phyloP scores from a whole-genome alignment of 73 alveolate species.

The Paramecium sexaurelia region DNA sequence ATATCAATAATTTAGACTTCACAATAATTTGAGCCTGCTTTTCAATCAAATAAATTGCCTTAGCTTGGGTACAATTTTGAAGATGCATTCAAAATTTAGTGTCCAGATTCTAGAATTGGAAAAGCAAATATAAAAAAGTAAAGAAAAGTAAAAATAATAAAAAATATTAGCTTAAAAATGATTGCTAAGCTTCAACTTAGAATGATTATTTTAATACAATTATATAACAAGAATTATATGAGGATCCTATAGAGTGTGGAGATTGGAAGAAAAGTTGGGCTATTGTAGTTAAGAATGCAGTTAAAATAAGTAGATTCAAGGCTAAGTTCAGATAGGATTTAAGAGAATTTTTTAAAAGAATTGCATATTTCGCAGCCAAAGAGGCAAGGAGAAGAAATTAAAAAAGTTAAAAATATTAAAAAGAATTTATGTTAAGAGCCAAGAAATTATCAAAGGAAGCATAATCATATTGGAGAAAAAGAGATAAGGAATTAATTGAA shows the following conservation, averaged over 20 bases:
- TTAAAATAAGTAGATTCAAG: slow-evolving; percentile 51
- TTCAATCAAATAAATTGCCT: slow-evolving; percentile 6
- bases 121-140: not conserved
- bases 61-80: slow-evolving; percentile 12
- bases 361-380: slow-evolving; percentile 83
- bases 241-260: slow-evolving; percentile 47
- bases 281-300: slow-evolving; percentile 44
- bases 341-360: slow-evolving; percentile 88
- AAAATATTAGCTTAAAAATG: not conserved
- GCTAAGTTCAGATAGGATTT: slow-evolving; percentile 79
- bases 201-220: slow-evolving; percentile 10
- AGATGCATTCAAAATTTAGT: slow-evolving; percentile 24
- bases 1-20: not conserved
- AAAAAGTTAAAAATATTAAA: slow-evolving; percentile 86
- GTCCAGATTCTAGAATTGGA: not conserved
- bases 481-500: slow-evolving; percentile 97
- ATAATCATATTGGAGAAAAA: slow-evolving; percentile 92
- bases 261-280: slow-evolving; percentile 53
- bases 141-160: not conserved
- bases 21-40: not conserved
- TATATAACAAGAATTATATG: slow-evolving; percentile 5
- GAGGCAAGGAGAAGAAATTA: slow-evolving; percentile 93
- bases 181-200: not conserved
- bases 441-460: slow-evolving; percentile 94
- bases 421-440: slow-evolving; percentile 90